Base-by-base conservation (phyloP, 257 asterid species). In the Gentiana straminea region DNA sequence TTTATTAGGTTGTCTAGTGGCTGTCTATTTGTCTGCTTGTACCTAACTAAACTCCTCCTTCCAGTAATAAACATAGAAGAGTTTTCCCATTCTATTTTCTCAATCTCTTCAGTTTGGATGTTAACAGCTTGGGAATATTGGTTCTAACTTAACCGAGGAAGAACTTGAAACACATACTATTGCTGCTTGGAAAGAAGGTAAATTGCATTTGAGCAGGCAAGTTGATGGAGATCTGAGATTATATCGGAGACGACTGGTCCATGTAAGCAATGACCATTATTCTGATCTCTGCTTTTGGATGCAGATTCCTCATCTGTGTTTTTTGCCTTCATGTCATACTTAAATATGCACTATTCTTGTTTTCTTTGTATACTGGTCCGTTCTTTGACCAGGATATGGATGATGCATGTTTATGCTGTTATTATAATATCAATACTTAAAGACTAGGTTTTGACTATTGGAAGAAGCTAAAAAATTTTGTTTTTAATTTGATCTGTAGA, bases 171-270 rank as follows among this genome's bases (percentile, higher is more conserved):
- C 89, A 32, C 94, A 84, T 48, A 74, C 84, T 44, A 78, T 84
- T 74, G 76, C 79, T 38, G 94, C 94, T 62, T 84, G 94, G 94
- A 84, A 84, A 70, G 86, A 73, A 54, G 94, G 77, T 48, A 84
- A 81, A 62, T 50, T 68, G 45, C 70, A 75, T 59, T 73, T 81
- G 57, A 70, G 55, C 69, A 67, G 71, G 69, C 82, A 74, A 65
- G 72, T 61, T 61, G 71, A 71, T 64, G 83, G 73, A 49, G 74
- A 67, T 56, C 51, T 72, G 68, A 70, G 77, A 66, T 50, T 74
- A 48, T 54, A 67, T 57, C 67, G 69, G 57, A 74, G 72, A 56
- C 70, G 54, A 57, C 73, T 84, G 64, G 74, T 76, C 64, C 78
- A 78, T 55, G 94, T 84, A 74, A 62, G 82, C 57, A 52, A 49